Evolutionary conservation across 2,329 filamentous ascomycete genomes (phyloP), one percentile per base, ranked within the genome.

Genomic region (Neobulgaria alba): DNA sequence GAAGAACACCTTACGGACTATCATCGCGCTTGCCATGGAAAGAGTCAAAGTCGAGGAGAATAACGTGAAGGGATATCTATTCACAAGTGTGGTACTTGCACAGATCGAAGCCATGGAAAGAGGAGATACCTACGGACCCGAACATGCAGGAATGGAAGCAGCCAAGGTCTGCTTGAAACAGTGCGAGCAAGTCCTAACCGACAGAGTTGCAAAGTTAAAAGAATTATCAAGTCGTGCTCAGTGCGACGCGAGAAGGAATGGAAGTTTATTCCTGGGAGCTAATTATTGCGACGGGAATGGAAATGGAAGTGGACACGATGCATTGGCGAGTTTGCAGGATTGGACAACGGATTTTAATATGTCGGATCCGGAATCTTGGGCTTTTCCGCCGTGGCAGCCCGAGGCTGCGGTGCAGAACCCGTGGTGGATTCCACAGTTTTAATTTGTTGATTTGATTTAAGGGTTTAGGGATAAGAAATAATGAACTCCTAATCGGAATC

Each of bases 41-140:
- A 53, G 66, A 2, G 58, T 68, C 30, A 53, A 54, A 1, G 49
- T 57, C 8, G 64, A 61, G 3, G 67, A 70, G 45, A 69, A 65
- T 1, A 70, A 68, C 16, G 58, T 68, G 35, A 69, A 69, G 51
- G 55, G 49, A 0, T 61, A 65, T 29, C 54, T 68, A 46, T 66
- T 68, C 34, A 40, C 65, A 2, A 52, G 46, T 5, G 63, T 67
- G 53, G 56, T 65, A 2, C 36, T 66, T 7, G 65, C 61, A 0
- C 63, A 70, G 39, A 56, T 63, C 1, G 61, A 66, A 36, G 62
- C 52, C 7, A 39, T 49, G 29, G 48, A 53, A 21, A n/a, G 33
- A 3, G 49, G 48, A 2, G 17, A 20, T 18, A 16, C 33, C 9
- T 17, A 29, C 2, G 14, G 36, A 19, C 32, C 39, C 2, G 47